These are phyloP conservation scores for Datura wrightii DNA, from an alignment of 257 asterid species.

Conservation along the genomic window DNA sequence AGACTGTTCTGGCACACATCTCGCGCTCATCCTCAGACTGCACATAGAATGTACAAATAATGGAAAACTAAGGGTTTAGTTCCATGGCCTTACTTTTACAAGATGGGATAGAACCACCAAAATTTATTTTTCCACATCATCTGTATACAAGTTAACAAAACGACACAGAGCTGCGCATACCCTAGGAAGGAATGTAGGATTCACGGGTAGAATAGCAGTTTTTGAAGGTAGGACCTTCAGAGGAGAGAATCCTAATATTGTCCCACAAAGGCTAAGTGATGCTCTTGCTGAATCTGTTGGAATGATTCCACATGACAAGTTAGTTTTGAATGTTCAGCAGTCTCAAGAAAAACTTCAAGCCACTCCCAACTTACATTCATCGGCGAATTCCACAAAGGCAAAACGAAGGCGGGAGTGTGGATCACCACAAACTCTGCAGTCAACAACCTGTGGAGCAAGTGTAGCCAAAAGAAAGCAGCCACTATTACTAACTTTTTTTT, in stretches of 20 bases:
- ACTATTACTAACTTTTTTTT: not conserved
- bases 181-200: slow-evolving; percentile 95
- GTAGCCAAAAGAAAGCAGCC: slow-evolving; percentile 3
- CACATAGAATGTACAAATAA: slow-evolving; percentile 19
- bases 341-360: slow-evolving; percentile 12
- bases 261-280: slow-evolving; percentile 72
- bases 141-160: not conserved
- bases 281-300: slow-evolving; percentile 78
- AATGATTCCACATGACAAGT: slow-evolving; percentile 31
- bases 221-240: slow-evolving; percentile 92
- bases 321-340: slow-evolving; percentile 20
- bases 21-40: slow-evolving; percentile 97
- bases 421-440: slow-evolving; percentile 98
- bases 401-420: slow-evolving; percentile 98
- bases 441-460: slow-evolving; percentile 73
- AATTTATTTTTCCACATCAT: not conserved
- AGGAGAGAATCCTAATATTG: slow-evolving; percentile 77
- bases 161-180: slow-evolving; percentile 46
- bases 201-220: slow-evolving; percentile 96
- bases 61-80: not conserved
- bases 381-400: slow-evolving; percentile 94
- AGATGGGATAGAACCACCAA: not conserved
- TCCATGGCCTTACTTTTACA: not conserved
- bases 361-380: slow-evolving; percentile 67
- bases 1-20: slow-evolving; percentile 98